Conservation (phyloP, 2,329 filamentous ascomycete genomes). For the Apiospora marii region DNA sequence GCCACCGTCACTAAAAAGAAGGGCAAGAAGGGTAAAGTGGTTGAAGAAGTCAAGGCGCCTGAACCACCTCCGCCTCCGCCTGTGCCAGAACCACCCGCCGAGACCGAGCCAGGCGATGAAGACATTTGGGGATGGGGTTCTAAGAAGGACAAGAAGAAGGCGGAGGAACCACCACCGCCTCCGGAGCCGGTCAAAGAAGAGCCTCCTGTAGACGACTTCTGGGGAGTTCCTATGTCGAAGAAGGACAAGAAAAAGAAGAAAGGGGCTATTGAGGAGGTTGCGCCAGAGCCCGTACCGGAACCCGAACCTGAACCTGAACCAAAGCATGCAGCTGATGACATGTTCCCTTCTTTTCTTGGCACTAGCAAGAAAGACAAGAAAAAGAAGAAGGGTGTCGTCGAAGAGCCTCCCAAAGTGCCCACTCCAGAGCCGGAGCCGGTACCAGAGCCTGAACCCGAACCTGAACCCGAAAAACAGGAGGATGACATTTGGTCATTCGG, state of each 20-base stretch:
- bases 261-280: constrained; percentile 32
- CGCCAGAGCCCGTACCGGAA: constrained; percentile 21
- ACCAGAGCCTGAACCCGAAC: constrained; percentile 42
- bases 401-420: constrained; percentile 28
- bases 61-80: constrained; percentile 26
- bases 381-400: constrained; percentile 38
- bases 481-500: constrained; percentile 17
- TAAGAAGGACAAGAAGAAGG: constrained; percentile 42
- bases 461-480: constrained; percentile 33
- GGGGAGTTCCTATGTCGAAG: constrained; percentile 47
- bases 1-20: constrained; percentile 31
- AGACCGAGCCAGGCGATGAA: constrained; percentile 41
- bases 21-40: constrained; percentile 35
- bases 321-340: constrained; percentile 24
- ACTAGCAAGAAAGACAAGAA: constrained; percentile 44
- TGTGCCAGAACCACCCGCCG: constrained; percentile 29
- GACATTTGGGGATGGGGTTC: constrained; percentile 45
- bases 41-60: constrained; percentile 36
- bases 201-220: constrained; percentile 39
- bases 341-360: constrained; percentile 16
- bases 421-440: constrained; percentile 39
- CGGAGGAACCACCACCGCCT: constrained; percentile 32
- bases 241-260: constrained; percentile 45
- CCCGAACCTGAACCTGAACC: constrained; percentile 22
- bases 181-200: constrained; percentile 32